Base-by-base conservation (phyloP, 768 basidiomycete genomes). In the Russula brevipes region DNA sequence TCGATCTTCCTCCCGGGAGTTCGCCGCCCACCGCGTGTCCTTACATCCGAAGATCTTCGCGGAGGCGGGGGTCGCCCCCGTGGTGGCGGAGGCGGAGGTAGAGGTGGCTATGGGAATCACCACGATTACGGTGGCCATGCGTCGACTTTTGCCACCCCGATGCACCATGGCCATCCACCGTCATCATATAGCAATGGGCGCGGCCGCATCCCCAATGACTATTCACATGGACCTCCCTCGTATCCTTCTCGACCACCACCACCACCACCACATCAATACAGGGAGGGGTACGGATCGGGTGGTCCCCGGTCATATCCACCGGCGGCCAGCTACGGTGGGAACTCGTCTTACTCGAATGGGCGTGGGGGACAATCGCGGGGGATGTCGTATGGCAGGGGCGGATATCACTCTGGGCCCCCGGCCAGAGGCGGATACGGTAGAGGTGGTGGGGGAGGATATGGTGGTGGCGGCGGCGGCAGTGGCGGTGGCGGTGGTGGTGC, bases 1-100 rank as follows among this genome's bases (percentile, higher is more conserved):
- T 96, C 94, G 16, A 77, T 88, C 47, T 76, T 98, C 33, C 79
- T 99, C 2, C 87, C 87, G 8, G 91, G 91, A 1, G 84, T 83
- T 35, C 82, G 76, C 66, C 81, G 80, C 60, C 79, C 83, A 1
- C 75, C 80, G 10, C 82, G 85, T 10, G 74, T 85, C 1, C 79
- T 99, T 44, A 83, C 81, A 11, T 73, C 85, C 2, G 76, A 78
- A 35, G 97, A 99, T 71, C 76, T 89, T 57, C 92, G 94, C 66
- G 75, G 76, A 31, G 81, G 89, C 33, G 69, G 77, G 10, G 76
- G 79, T 17, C 72, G 76, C 38, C 65, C 73, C n/a, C 76, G 79
- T 57, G 44, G 59, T n/a, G 59, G 59, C 11, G 73, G 77, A 61
- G 80, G 80, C 46, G 79, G 85, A 42, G 82, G 82, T 19, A 79